Evolutionary conservation across 495 filamentous ascomycete genomes (phyloP), one percentile per base, ranked within the genome.

Genomic region (Neurospora intermedia): DNA sequence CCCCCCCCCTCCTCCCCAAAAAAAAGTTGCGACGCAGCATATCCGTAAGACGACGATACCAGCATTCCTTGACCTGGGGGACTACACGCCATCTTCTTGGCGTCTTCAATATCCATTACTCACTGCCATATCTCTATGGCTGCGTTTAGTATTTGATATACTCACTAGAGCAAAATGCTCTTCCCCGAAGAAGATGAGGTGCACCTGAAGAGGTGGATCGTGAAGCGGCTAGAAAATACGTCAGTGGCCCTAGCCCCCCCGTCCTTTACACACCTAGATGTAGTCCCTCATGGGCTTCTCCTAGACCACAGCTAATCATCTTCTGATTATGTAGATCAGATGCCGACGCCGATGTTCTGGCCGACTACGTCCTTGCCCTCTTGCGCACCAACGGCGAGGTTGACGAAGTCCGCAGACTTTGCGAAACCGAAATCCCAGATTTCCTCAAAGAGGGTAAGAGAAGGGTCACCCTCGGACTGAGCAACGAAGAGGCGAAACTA

Each of bases 291-390:
- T n/a, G 35, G 31, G 13, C 38, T n/a, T 40, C n/a, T 16, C 38
- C 11, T 7, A 20, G 11, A 40, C 0, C 39, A 42, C 70, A 1
- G 35, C 70, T 78, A 40, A 75, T 71, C 39, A 66, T 69, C 7
- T 69, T 18, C n/a, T 40, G 39, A 69, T n/a, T 39, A 20, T 77
- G 10, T 74, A 97, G 93, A 72, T 97, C 94, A 16, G 96, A 98
- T 81, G 96, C 94, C 69, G 96, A 99, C 80, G 90, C 93, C 40
- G 94, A 97, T 77, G 93, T 99, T 4, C 91, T 99, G 18, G 94
- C 94, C 41, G 96, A 99, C 78, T 99, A 98, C 78, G 93, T 99
- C 0, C 84, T 98, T 41, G 95, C 95, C n/a, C 88, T 99, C 11
- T 85, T 97, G 42, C 89, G 89, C 72, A 90, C 93, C 71, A 93